These are phyloP conservation scores for Saccharomycopsis crataegensis DNA, from an alignment of 1,139 yeast genomes.

Conservation along the genomic window DNA sequence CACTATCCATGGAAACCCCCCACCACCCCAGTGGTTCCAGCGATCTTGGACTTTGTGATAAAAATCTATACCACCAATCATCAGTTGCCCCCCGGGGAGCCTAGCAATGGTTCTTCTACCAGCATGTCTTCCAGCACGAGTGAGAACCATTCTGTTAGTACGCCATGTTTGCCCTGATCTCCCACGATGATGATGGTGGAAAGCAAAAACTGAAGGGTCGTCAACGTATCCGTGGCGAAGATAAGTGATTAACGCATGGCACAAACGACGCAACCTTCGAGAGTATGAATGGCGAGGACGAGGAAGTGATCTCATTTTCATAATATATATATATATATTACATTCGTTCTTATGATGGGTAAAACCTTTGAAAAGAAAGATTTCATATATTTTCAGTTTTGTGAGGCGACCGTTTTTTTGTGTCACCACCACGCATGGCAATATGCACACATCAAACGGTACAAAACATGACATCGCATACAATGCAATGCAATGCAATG, in stretches of 20 bases:
- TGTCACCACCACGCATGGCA: too few relatives aligned
- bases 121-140: not conserved
- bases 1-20: too few relatives aligned
- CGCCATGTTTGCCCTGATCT: not conserved
- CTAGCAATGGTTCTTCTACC: not conserved
- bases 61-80: too few relatives aligned
- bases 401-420: too few relatives aligned
- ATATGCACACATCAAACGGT: too few relatives aligned
- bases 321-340: not conserved
- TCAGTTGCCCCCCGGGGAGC: not conserved
- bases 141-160: not conserved
- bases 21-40: too few relatives aligned
- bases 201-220: slow-evolving; percentile 7
- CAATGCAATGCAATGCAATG: too few relatives aligned
- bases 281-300: slow-evolving; percentile 7
- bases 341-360: not conserved
- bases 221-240: slow-evolving; percentile 9
- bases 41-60: too few relatives aligned
- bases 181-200: not conserved
- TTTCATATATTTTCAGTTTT: too few relatives aligned
- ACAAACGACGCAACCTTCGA: slow-evolving; percentile 4
- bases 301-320: slow-evolving; percentile 11
- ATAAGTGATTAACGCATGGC: slow-evolving; percentile 1
- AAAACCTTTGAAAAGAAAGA: not conserved
- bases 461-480: too few relatives aligned